A percentile compares a stretch with the other conserved stretches of the same genome.
phyloP scores from a whole-genome alignment of 1,139 yeast species.

The Sugiyamaella paludigena region DNA sequence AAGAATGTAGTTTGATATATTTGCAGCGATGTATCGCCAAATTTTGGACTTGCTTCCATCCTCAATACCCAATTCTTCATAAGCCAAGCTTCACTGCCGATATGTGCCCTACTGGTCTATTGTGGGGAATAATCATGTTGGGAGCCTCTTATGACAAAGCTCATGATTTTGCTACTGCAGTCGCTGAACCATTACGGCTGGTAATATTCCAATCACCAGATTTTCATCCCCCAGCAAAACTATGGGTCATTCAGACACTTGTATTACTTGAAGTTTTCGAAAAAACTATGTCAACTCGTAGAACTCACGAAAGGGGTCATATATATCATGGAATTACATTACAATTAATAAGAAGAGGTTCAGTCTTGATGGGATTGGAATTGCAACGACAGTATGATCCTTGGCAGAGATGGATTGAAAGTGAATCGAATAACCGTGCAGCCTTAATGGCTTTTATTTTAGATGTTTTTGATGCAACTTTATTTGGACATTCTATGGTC shows the following conservation, averaged over 20 bases:
- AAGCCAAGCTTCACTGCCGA: slow-evolving; percentile 60
- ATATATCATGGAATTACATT: slow-evolving; percentile 76
- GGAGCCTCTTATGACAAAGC: slow-evolving; percentile 46
- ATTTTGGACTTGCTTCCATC: slow-evolving; percentile 61
- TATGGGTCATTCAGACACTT: slow-evolving; percentile 67
- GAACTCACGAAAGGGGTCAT: slow-evolving; percentile 65
- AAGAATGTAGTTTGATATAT: slow-evolving; percentile 30
- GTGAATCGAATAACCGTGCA: slow-evolving; percentile 72
- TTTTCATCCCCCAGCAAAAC: slow-evolving; percentile 53
- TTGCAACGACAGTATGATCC: slow-evolving; percentile 28
- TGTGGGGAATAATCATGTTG: slow-evolving; percentile 55
- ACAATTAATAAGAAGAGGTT: slow-evolving; percentile 68
- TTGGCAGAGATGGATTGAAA: slow-evolving; percentile 68
- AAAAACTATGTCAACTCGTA: slow-evolving; percentile 52
- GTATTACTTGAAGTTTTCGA: slow-evolving; percentile 65
- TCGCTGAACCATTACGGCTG: slow-evolving; percentile 65
- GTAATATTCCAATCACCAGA: slow-evolving; percentile 56
- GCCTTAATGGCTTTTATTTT: slow-evolving; percentile 77
- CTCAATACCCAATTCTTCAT: slow-evolving; percentile 61
- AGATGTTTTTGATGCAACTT: slow-evolving; percentile 75
- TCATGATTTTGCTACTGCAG: slow-evolving; percentile 43
- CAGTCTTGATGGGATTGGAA: slow-evolving; percentile 47
- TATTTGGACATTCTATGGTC: slow-evolving; percentile 71
- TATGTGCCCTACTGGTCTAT: slow-evolving; percentile 50
- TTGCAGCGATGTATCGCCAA: slow-evolving; percentile 21